These are phyloP conservation scores for Lactarius psammicola DNA, from an alignment of 768 basidiomycete species.

Conservation along the genomic window DNA sequence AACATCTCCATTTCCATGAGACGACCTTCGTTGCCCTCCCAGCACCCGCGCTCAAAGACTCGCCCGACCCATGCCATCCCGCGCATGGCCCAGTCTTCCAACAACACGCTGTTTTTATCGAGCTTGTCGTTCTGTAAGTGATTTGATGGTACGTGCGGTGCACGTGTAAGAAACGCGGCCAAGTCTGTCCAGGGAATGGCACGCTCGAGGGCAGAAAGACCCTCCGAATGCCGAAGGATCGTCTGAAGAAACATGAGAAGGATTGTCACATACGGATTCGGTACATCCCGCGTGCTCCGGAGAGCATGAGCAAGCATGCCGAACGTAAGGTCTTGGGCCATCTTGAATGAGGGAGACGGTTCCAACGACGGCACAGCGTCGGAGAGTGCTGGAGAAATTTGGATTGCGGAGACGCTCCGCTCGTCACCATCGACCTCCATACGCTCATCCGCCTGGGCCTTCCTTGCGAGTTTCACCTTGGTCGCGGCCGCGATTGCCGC, in stretches of 20 bases:
- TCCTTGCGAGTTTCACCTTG: slow-evolving; percentile 41
- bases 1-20: slow-evolving; percentile 55
- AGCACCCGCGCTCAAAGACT: slow-evolving; percentile 92
- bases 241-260: slow-evolving; percentile 88
- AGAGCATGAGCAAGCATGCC: slow-evolving; percentile 72
- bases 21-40: slow-evolving; percentile 54
- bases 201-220: slow-evolving; percentile 65
- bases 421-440: slow-evolving; percentile 67
- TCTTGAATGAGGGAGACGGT: slow-evolving; percentile 62
- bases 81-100: slow-evolving; percentile 94
- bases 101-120: slow-evolving; percentile 41
- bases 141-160: slow-evolving; percentile 53
- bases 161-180: slow-evolving; percentile 56
- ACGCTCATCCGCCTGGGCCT: slow-evolving; percentile 38
- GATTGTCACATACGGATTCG: slow-evolving; percentile 87
- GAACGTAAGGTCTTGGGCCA: slow-evolving; percentile 78
- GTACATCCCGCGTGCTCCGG: slow-evolving; percentile 56
- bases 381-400: slow-evolving; percentile 37
- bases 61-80: slow-evolving; percentile 97
- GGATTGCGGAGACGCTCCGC: slow-evolving; percentile 29
- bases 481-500: slow-evolving; percentile 39
- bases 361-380: slow-evolving; percentile 33
- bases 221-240: slow-evolving; percentile 60
- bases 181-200: slow-evolving; percentile 83
- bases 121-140: slow-evolving; percentile 18